Conservation (phyloP, 345 rosid species). For the Heritiera fomes region DNA sequence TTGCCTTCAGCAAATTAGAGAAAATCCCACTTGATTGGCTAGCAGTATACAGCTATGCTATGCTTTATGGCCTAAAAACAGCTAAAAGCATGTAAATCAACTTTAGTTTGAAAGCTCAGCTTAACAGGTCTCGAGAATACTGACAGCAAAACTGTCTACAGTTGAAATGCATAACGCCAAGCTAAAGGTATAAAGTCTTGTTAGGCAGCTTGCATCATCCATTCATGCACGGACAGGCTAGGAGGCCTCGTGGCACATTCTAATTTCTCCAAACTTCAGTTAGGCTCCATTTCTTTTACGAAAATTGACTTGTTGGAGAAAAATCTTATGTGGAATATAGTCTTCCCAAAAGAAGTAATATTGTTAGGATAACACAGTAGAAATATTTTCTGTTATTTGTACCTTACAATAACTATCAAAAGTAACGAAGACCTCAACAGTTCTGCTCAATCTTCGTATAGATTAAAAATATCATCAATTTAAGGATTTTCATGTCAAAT, state of each 20-base stretch:
- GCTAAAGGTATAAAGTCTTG: not conserved
- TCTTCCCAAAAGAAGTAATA: not conserved
- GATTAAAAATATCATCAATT: not conserved
- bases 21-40: constrained; percentile 7
- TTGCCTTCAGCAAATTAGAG: not conserved
- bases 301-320: constrained; percentile 8
- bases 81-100: constrained; percentile 11
- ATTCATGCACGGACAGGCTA: constrained; percentile 3
- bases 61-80: constrained; percentile 7
- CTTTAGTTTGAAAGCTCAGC: not conserved
- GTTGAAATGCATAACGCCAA: not conserved
- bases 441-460: not conserved
- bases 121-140: not conserved
- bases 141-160: not conserved
- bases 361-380: not conserved
- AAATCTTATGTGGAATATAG: not conserved
- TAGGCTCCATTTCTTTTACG: not conserved
- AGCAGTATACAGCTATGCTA: not conserved
- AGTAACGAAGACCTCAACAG: not conserved
- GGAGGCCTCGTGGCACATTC: not conserved
- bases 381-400: not conserved
- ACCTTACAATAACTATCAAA: not conserved
- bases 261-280: not conserved
- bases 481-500: not conserved
- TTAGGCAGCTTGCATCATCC: not conserved